Conservation (phyloP, 2,329 filamentous ascomycete genomes). For the Colletotrichum sp. region DNA sequence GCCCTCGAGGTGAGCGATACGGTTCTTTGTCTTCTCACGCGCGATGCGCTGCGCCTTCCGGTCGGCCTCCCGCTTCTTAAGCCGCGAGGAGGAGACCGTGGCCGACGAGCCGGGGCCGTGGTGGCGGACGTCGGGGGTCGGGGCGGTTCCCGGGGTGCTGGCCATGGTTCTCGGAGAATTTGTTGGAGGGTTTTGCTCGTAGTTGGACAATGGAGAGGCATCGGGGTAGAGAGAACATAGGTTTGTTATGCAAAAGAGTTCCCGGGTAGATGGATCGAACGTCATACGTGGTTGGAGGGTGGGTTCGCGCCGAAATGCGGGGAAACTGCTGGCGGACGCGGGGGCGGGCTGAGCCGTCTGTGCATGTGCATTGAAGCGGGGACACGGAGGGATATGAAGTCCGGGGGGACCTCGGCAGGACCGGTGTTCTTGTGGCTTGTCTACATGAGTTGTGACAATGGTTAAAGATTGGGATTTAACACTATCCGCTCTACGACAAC, state of each 20-base stretch:
- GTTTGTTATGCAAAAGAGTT: not conserved
- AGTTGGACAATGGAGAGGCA: not conserved
- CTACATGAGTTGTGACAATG: not conserved
- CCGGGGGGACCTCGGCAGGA: not conserved
- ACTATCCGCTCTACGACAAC: too few species aligned
- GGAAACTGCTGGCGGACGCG: not conserved
- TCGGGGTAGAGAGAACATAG: not conserved
- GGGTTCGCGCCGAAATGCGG: not conserved
- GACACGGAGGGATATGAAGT: not conserved
- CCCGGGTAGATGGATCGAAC: not conserved
- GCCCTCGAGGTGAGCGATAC: constrained; percentile 32
- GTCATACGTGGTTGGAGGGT: not conserved
- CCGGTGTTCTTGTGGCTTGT: not conserved
- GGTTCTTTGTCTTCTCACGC: constrained; percentile 32
- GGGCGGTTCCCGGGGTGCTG: not conserved
- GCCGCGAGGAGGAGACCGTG: not conserved
- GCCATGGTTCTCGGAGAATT: not conserved
- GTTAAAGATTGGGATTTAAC: too few species aligned
- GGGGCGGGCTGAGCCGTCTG: not conserved
- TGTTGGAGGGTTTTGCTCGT: rapidly evolving
- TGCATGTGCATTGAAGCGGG: not conserved
- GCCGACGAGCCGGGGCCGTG: not conserved
- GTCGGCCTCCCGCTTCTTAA: constrained; percentile 35
- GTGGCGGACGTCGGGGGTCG: not conserved
- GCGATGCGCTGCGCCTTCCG: constrained; percentile 33